These are phyloP conservation scores for Ogataea allantospora DNA, from an alignment of 805 yeast genomes.

Conservation along the genomic window DNA sequence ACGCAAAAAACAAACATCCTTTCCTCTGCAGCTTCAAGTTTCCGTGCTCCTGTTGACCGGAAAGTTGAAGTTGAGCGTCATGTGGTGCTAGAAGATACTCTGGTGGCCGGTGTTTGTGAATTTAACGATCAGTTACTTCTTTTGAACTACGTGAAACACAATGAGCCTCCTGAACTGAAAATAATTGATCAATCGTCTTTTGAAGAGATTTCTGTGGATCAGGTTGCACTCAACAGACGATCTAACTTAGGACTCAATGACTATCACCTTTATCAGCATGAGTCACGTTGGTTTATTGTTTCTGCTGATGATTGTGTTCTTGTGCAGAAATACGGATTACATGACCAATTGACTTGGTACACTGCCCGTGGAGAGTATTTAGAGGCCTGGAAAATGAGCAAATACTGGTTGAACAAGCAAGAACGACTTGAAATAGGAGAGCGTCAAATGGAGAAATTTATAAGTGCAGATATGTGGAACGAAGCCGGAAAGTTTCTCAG, in stretches of 20 bases:
- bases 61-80: conserved; percentile 47
- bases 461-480: conserved; percentile 50
- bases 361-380: conserved; percentile 48
- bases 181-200: conserved; percentile 64
- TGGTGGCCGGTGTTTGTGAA: conserved; percentile 77
- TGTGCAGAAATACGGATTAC: conserved; percentile 65
- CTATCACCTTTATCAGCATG: conserved; percentile 59
- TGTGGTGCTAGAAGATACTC: conserved; percentile 45
- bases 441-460: conserved; percentile 45
- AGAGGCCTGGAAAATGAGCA: conserved; percentile 80
- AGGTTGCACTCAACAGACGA: conserved; percentile 58
- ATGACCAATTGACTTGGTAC: conserved; percentile 76
- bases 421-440: conserved; percentile 62
- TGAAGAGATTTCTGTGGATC: conserved; percentile 76
- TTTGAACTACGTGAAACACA: conserved; percentile 42
- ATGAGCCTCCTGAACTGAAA: conserved; percentile 67
- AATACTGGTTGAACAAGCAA: conserved; percentile 46
- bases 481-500: conserved; percentile 52
- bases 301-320: conserved; percentile 81
- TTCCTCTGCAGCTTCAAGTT: conserved; percentile 52
- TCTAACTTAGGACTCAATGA: conserved; percentile 74
- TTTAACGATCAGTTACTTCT: conserved; percentile 67
- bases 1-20: conserved; percentile 35
- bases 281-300: conserved; percentile 57
- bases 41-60: conserved; percentile 43